Base-by-base conservation (phyloP, 805 yeast species). In the Kuraishia floccosa region DNA sequence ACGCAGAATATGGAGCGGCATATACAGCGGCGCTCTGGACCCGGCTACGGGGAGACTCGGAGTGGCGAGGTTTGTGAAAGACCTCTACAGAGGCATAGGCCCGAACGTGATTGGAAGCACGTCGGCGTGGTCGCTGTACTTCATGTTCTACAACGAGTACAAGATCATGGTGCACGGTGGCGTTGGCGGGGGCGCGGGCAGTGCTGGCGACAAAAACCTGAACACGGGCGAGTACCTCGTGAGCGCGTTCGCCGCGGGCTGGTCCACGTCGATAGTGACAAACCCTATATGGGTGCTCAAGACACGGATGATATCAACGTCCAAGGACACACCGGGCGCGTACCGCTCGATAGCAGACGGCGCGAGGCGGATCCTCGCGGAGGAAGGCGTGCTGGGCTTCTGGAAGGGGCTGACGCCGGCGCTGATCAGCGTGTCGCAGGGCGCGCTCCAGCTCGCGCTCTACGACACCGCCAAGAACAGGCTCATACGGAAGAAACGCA, bases 281-380 rank as follows among this genome's bases (percentile, higher is more conserved):
- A 91, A 86, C 47, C 98, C 98, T 1, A 68, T 89, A 8, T 89
- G 98, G 98, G 95, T 91, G 2, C 51, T 91, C 13, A 91, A 91
- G 52, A 91, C 98, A 0, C 64, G 97, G 38, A 78, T 89, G 40
- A 63, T 87, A 44, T 74, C 86, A 13, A 68, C 71, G 2, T 54
- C 68, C 2, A 53, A 56, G 24, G 36, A 37, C 2, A 41, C 56
- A 0, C 59, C 61, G 0, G 65, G 65, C 11, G 76, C 83, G 0
- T 84, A 85, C 45, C 51, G 52, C 7, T 72, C 84, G 0, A 53
- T 76, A 5, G 8, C 44, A 13, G 72, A 73, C 36, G 93, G 94
- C 1, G 43, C 74, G 0, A 34, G 30, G 10, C 49, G 57, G 16
- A 63, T 84, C 1, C 68, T 65, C 44, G 25, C 25, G 1, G 46